Evolutionary conservation across 768 basidiomycete genomes (phyloP).

Genomic region (Infundibulicybe gibba): DNA sequence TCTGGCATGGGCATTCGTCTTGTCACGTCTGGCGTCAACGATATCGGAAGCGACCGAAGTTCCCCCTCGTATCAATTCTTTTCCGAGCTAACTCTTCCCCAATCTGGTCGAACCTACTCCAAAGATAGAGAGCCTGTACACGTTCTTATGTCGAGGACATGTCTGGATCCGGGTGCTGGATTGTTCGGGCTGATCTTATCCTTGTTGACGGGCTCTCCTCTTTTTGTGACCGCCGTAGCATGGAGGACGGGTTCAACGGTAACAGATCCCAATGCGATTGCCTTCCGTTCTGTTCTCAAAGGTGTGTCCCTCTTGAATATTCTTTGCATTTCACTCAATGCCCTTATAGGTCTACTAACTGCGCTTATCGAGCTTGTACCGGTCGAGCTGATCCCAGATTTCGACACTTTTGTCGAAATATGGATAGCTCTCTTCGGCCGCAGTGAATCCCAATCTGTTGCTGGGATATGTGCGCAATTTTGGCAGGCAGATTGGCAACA

Average conservation of each 20-base stretch:
- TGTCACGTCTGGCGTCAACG: slow-evolving; percentile 55
- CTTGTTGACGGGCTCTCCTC: slow-evolving; percentile 64
- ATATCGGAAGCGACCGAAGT: slow-evolving; percentile 45
- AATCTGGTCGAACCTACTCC: slow-evolving; percentile 36
- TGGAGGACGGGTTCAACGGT: slow-evolving; percentile 67
- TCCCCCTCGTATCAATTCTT: slow-evolving; percentile 54
- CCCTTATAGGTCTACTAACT: slow-evolving; percentile 63
- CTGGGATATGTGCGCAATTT: slow-evolving; percentile 73
- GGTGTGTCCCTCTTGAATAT: slow-evolving; percentile 37
- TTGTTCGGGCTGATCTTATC: slow-evolving; percentile 54
- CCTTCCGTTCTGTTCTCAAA: slow-evolving; percentile 81
- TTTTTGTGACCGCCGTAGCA: slow-evolving; percentile 72
- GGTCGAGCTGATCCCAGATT: slow-evolving; percentile 75
- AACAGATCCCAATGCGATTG: slow-evolving; percentile 74
- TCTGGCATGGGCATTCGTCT: slow-evolving; percentile 82
- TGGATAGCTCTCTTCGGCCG: slow-evolving; percentile 81
- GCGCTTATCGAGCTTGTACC: slow-evolving; percentile 70
- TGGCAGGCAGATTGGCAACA: slow-evolving; percentile 78
- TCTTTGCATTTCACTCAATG: not conserved
- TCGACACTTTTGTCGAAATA: slow-evolving; percentile 65
- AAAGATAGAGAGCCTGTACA: slow-evolving; percentile 59
- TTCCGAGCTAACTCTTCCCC: slow-evolving; percentile 47
- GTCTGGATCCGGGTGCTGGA: slow-evolving; percentile 54
- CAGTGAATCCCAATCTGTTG: slow-evolving; percentile 61
- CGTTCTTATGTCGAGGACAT: slow-evolving; percentile 53